A percentile compares a stretch with the other conserved stretches of the same genome.
Evolutionary conservation across 1,284 basidiomycete genomes (phyloP).

Genomic region (Moniliella sp.): DNA sequence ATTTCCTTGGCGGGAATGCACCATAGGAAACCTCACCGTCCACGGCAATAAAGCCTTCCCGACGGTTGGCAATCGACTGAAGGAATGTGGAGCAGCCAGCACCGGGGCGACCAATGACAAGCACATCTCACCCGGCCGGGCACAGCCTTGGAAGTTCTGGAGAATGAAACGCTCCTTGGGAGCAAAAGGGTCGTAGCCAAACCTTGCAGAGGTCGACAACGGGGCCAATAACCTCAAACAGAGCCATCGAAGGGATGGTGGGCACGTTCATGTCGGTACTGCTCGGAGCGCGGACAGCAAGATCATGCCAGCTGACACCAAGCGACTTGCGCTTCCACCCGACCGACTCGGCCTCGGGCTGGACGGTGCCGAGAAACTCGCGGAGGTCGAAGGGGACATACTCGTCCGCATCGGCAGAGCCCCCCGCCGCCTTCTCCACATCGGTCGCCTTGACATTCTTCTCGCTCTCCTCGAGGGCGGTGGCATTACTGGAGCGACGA

Average conservation of each 20-base stretch:
- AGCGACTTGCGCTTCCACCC: slow-evolving; percentile 10
- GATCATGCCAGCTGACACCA: slow-evolving; percentile 12
- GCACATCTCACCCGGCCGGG: slow-evolving; percentile 22
- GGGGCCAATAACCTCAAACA: slow-evolving; percentile 13
- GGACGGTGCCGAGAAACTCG: no score
- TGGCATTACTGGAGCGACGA: no score
- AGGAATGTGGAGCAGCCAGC: slow-evolving; percentile 54
- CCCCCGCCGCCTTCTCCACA: no score
- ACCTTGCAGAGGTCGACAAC: slow-evolving; percentile 8
- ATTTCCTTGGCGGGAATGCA: slow-evolving; percentile 40
- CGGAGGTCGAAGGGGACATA: no score
- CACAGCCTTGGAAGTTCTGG: slow-evolving; percentile 12
- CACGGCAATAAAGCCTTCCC: slow-evolving; percentile 43
- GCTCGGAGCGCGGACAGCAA: slow-evolving; percentile 4
- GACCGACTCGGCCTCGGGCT: no score
- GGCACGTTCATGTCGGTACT: background rate
- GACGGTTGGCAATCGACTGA: slow-evolving; percentile 50
- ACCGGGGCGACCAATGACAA: slow-evolving; percentile 59
- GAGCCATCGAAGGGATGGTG: slow-evolving; percentile 9
- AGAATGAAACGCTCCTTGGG: slow-evolving; percentile 5
- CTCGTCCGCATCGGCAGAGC: no score
- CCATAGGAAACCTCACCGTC: slow-evolving; percentile 50
- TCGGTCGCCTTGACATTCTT: no score
- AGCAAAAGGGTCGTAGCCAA: slow-evolving; percentile 9
- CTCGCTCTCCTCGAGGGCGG: no score